Base-by-base conservation (phyloP, 345 rosid genomes). In the Acer saccharum region DNA sequence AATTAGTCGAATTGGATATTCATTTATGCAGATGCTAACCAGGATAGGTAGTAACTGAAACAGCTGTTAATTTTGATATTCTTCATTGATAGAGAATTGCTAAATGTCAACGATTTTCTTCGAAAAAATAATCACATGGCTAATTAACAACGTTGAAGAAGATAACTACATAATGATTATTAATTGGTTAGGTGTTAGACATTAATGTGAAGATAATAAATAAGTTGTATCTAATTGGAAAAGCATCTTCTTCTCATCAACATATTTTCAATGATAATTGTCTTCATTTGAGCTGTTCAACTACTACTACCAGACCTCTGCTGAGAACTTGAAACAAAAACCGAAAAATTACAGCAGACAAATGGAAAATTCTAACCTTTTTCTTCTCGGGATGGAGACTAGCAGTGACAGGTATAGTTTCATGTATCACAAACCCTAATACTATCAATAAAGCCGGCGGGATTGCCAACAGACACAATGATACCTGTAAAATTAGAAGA, bases 351-450 rank as follows among this genome's bases (percentile, higher is more conserved):
- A 50, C 25, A 13, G 27, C 32, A 77, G 50, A n/a, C 14, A 20
- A 29, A 2, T 20, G 6, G 9, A 57, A 16, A 14, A 75, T 75
- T 81, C 84, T 79, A 52, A 85, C 91, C 91, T 85, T 86, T 74
- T 81, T 86, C 83, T 86, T 88, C 85, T 85, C 84, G 44, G 84
- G 18, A 3, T 16, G 84, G 39, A 73, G 81, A 39, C 41, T 6
- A 29, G 84, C 65, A 77, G 39, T 35, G 6, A 35, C 39, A 35
- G 81, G 80, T 77, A 76, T 89, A 68, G 64, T 71, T 83, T 93
- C 98, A 75, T 91, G 80, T 52, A 93, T 88, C 76, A 90, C 85
- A 77, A 91, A 83, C 39, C 98, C 98, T 18, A 93, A 85, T 17
- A 84, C 73, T 58, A 84, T 76, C 82, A 91, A 32, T 39, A 84